Conservation (phyloP, 345 rosid species). For the Linum usitatissimum region DNA sequence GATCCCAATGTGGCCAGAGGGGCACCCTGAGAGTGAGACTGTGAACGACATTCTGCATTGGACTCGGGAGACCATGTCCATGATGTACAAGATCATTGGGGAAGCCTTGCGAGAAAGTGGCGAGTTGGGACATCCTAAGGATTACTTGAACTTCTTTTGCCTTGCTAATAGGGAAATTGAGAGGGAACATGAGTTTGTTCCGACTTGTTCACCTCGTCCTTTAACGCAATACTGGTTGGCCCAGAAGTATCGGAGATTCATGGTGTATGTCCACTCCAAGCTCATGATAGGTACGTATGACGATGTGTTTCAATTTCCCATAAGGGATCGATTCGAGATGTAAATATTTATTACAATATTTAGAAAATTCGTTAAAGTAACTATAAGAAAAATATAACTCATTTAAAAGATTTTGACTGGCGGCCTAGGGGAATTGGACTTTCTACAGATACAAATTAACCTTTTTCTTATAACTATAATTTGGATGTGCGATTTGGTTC, state of each 20-base stretch:
- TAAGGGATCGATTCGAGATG: too few species aligned
- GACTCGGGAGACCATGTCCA: constrained; percentile 71
- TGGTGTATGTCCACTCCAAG: constrained; percentile 93
- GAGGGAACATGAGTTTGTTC: constrained; percentile 39
- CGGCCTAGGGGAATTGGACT: too few species aligned
- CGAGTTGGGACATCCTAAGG: constrained; percentile 46
- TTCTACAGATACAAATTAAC: too few species aligned
- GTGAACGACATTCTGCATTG: constrained; percentile 88
- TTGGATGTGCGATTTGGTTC: too few species aligned
- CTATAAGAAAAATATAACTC: too few species aligned
- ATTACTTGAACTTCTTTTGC: constrained; percentile 79
- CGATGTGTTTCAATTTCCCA: too few species aligned
- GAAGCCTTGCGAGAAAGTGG: constrained; percentile 52
- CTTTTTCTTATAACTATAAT: too few species aligned
- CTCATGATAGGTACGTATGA: constrained; percentile 88
- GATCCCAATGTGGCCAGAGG: constrained; percentile 99
- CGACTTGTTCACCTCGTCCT: constrained; percentile 45
- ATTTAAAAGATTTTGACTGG: too few species aligned
- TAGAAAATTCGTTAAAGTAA: too few species aligned
- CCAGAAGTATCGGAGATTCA: constrained; percentile 69
- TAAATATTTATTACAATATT: too few species aligned
- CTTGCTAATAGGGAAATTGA: constrained; percentile 77
- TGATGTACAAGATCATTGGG: constrained; percentile 71
- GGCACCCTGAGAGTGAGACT: constrained; percentile 62
- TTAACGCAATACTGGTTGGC: constrained; percentile 68